Percentiles rank a stretch among this genome's conserved stretches.
Conservation (phyloP, 495 filamentous ascomycete species). For the Podospora didyma region DNA sequence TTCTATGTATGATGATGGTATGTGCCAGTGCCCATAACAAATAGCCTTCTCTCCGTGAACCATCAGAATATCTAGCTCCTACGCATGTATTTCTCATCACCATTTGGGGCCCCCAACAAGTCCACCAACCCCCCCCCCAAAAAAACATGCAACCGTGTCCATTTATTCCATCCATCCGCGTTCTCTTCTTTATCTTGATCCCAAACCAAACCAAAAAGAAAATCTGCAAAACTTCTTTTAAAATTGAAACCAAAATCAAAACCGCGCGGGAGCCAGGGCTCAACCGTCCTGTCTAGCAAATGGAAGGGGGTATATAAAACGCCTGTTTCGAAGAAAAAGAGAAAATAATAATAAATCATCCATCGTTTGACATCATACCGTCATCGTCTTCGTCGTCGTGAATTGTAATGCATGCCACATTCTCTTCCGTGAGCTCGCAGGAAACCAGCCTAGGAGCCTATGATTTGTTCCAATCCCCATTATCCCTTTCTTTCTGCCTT, state of each 20-base stretch:
- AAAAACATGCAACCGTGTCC: slow-evolving; percentile 1
- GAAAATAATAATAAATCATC: not conserved
- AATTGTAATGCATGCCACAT: not conserved
- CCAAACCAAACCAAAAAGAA: too few relatives aligned
- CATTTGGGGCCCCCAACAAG: too few relatives aligned
- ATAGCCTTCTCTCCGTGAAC: not conserved
- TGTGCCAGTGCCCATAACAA: too few relatives aligned
- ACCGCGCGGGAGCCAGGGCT: slow-evolving; percentile 9
- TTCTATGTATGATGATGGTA: too few relatives aligned
- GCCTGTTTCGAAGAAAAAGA: not conserved
- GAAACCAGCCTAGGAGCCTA: slow-evolving; percentile 3
- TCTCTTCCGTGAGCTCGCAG: not conserved
- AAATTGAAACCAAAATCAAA: not conserved
- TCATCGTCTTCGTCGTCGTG: not conserved
- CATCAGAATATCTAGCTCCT: too few relatives aligned
- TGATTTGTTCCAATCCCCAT: not conserved
- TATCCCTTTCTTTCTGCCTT: not conserved
- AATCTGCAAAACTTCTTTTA: not conserved
- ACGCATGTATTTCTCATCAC: too few relatives aligned
- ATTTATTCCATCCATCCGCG: too few relatives aligned
- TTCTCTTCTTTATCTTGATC: too few relatives aligned
- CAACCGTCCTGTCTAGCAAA: slow-evolving; percentile 8
- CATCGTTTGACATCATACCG: not conserved
- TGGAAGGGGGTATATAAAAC: slow-evolving; percentile 8
- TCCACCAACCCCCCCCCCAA: too few relatives aligned